phyloP scores from a whole-genome alignment of 306 rosid species.

The Quercus wislizeni region DNA sequence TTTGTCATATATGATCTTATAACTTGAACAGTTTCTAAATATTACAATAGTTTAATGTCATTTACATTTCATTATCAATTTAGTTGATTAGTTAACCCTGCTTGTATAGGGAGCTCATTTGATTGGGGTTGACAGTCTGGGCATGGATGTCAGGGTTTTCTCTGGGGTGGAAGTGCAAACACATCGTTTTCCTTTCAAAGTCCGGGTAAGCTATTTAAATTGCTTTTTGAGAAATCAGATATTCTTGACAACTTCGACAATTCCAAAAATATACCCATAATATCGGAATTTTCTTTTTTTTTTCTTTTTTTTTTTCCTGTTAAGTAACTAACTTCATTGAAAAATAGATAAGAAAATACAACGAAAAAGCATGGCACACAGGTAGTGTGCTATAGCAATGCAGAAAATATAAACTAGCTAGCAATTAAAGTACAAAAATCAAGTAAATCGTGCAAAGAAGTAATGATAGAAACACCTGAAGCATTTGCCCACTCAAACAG shows the following conservation, averaged over 20 bases:
- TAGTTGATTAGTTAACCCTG: conserved; percentile 15
- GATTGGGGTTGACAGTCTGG: conserved; percentile 90
- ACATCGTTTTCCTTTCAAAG: conserved; percentile 84
- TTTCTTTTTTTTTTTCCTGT: too few species aligned
- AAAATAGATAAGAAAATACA: too few species aligned
- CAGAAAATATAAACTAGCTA: too few species aligned
- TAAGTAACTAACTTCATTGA: too few species aligned
- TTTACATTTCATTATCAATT: not conserved
- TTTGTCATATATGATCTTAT: too few species aligned
- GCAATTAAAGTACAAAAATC: too few species aligned
- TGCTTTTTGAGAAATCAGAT: not conserved
- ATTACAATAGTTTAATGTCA: not conserved
- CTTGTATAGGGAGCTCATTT: conserved; percentile 75
- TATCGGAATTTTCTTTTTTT: not conserved
- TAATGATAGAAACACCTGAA: too few species aligned
- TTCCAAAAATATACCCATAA: not conserved
- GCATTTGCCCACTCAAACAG: too few species aligned
- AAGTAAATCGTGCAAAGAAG: too few species aligned
- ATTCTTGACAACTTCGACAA: not conserved
- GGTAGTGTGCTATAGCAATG: too few species aligned
- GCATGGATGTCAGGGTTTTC: conserved; percentile 79
- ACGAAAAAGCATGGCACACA: too few species aligned
- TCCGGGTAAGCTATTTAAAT: conserved; percentile 51
- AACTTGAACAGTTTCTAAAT: not conserved
- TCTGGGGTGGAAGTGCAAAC: conserved; percentile 72